Percentiles rank a stretch among this genome's conserved stretches.
These are phyloP conservation scores for Dichotomopilus funicola DNA, from an alignment of 2,329 filamentous ascomycete genomes.

Conservation along the genomic window DNA sequence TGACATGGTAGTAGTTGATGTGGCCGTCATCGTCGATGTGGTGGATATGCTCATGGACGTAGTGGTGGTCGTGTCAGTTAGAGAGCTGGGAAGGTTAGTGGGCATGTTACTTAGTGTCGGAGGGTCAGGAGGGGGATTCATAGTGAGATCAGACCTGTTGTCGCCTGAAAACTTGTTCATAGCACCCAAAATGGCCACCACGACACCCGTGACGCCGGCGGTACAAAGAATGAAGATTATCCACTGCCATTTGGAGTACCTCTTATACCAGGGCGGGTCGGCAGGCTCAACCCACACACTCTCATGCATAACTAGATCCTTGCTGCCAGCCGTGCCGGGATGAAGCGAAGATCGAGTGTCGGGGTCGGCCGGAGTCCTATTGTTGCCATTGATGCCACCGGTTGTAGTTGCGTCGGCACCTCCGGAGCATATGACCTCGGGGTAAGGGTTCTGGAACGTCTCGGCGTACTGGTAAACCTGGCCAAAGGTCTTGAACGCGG, in stretches of 20 bases:
- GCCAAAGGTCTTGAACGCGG: constrained; percentile 8
- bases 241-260: constrained; percentile 15
- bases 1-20: not conserved
- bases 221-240: constrained; percentile 11
- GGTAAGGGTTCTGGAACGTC: constrained; percentile 15
- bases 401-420: not conserved
- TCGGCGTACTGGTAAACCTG: constrained; percentile 18
- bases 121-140: not conserved
- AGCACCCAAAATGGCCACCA: constrained; percentile 22
- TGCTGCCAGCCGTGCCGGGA: constrained; percentile 7
- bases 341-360: constrained; percentile 5
- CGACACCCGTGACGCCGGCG: constrained; percentile 17
- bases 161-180: constrained; percentile 13
- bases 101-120: not conserved
- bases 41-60: not conserved
- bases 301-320: constrained; percentile 11
- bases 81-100: constrained; percentile 3
- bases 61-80: not conserved
- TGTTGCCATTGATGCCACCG: constrained; percentile 3
- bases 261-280: constrained; percentile 20
- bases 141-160: constrained; percentile 8
- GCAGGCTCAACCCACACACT: constrained; percentile 15
- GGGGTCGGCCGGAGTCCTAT: not conserved
- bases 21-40: not conserved
- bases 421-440: constrained; percentile 10